Conservation (phyloP, 495 filamentous ascomycete species). For the Xylaria palmicola region DNA sequence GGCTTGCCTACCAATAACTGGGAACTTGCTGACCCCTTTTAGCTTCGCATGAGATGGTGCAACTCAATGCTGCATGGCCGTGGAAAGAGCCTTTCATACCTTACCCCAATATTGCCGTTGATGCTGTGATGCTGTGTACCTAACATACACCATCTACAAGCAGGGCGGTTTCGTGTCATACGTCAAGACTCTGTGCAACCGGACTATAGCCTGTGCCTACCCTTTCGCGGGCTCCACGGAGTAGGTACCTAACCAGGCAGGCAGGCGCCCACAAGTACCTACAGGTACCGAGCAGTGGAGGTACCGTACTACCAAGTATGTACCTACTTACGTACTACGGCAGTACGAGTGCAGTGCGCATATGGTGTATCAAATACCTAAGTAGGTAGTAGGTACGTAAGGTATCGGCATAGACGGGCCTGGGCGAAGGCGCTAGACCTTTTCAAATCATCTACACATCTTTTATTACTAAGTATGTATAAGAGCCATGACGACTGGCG, state of each 20-base stretch:
- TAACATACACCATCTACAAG: not conserved
- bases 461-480: too few relatives aligned
- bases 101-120: not conserved
- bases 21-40: not conserved
- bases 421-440: too few relatives aligned
- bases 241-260: not conserved
- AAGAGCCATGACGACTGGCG: too few relatives aligned
- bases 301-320: too few relatives aligned
- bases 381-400: too few relatives aligned
- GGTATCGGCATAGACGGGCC: too few relatives aligned
- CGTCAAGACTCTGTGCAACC: constrained; percentile 8
- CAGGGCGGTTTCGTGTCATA: not conserved
- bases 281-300: not conserved
- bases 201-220: not conserved
- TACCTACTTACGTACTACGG: too few relatives aligned
- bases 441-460: too few relatives aligned
- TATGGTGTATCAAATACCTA: too few relatives aligned
- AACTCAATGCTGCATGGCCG: not conserved
- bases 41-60: not conserved
- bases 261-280: not conserved
- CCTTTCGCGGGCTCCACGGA: not conserved
- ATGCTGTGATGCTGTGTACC: not conserved
- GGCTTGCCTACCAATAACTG: not conserved
- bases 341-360: too few relatives aligned
- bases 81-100: not conserved